phyloP scores from a whole-genome alignment of 495 filamentous ascomycete genomes.

The Neurospora sp. region DNA sequence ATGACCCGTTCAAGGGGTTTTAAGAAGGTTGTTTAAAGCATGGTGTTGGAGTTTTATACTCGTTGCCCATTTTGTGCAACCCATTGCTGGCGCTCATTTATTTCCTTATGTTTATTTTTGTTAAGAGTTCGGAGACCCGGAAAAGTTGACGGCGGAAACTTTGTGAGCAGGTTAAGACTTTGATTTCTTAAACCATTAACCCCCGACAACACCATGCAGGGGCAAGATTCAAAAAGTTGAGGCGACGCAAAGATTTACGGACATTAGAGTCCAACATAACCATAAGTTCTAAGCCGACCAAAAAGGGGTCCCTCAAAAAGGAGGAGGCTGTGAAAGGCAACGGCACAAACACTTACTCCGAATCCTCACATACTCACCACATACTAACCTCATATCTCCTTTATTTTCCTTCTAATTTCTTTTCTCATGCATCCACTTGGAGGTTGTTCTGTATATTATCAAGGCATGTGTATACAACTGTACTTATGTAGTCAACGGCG shows the following conservation, averaged over 20 bases:
- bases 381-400: not conserved
- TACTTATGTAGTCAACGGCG: not conserved
- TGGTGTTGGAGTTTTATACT: not conserved
- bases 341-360: not conserved
- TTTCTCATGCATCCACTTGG: not conserved
- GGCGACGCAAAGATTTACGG: not conserved
- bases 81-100: not conserved
- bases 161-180: not conserved
- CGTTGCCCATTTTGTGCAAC: not conserved
- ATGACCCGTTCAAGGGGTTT: conserved; percentile 41
- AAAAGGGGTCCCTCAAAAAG: not conserved
- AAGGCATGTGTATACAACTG: not conserved
- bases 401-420: not conserved
- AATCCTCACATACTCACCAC: not conserved
- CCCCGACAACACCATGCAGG: not conserved
- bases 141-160: not conserved
- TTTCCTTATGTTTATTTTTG: not conserved
- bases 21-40: conserved; percentile 10
- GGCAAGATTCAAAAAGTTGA: not conserved
- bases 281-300: not conserved
- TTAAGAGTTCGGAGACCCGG: not conserved
- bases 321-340: not conserved
- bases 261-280: not conserved
- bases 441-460: not conserved
- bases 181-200: not conserved